Evolutionary conservation across 2,329 filamentous ascomycete species (phyloP), one percentile per base, ranked within the genome.

Genomic region (Polytolypa hystricis): DNA sequence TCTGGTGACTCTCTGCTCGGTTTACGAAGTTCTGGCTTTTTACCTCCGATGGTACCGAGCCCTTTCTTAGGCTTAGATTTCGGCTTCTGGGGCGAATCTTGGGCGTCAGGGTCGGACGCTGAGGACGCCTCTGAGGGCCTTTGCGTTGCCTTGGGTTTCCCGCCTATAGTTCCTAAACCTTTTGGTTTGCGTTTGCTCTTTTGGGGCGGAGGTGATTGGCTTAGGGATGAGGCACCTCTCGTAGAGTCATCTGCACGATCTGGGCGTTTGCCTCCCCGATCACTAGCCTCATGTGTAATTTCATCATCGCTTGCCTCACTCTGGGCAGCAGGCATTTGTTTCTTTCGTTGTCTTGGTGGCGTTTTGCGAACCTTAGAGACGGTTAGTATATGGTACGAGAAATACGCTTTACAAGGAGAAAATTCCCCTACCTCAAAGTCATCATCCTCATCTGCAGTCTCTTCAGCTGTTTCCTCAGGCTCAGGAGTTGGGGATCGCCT

Each of bases 101-200:
- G 7, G 21, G 21, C 7, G 7, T 25, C 21, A n/a, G 7, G 7
- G 7, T n/a, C 21, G 21, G 21, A 25, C n/a, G 7, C 21, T 25
- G 21, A 7, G n/a, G 21, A n/a, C n/a, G 21, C 7, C 21, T 7
- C 7, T 25, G 21, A 25, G 7, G 33, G 23, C 20, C 36, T 46
- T 35, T 25, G 36, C 23, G 38, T 7, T 10, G 39, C 33, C 40
- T 10, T 45, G 42, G 29, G 41, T 33, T 12, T 42, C 19, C 43
- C 42, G 21, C 42, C 42, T 31, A 46, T 44, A 17, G 16, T 27
- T 6, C 40, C 42, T 21, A 44, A 31, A 3, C 37, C 40, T 25
- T 40, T 42, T 7, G n/a, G 9, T 25, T 39, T 46, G n/a, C 16
- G 29, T 17, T 36, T 35, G 17, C 23, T 9, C n/a, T 36, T 37